phyloP scores from a whole-genome alignment of 1,284 basidiomycete species.

The Cerrena zonata region DNA sequence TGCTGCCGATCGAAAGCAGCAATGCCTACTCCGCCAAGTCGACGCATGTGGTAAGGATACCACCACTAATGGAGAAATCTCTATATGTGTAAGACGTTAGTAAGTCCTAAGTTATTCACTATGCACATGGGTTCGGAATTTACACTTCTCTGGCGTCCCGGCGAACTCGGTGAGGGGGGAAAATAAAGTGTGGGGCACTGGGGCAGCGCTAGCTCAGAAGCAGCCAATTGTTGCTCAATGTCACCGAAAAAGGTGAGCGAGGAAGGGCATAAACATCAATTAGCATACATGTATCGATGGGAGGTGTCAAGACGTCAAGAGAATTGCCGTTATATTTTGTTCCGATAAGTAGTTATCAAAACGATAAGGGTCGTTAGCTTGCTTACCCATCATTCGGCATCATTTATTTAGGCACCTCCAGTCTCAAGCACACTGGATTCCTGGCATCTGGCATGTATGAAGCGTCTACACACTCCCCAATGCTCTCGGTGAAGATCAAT shows the following conservation, averaged over 20 bases:
- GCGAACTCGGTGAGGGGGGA: neutral
- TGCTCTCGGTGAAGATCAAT: neutral
- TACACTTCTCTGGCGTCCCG: slow-evolving; percentile 1
- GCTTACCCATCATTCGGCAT: neutral
- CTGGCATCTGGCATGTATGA: neutral
- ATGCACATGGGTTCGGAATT: neutral
- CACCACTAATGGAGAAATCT: neutral
- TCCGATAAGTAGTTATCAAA: neutral
- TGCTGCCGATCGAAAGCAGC: slow-evolving; percentile 73
- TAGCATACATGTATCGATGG: neutral
- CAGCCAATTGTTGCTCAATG: neutral
- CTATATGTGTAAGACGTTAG: neutral
- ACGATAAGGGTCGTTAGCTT: neutral
- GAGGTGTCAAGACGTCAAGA: neutral
- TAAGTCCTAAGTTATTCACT: neutral
- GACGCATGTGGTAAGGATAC: slow-evolving; percentile 44
- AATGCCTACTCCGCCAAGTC: slow-evolving; percentile 67
- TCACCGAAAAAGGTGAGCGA: neutral
- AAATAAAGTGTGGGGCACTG: no score
- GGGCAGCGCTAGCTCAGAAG: neutral
- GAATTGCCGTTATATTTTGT: neutral
- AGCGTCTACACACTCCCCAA: neutral
- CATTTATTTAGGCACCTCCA: no score
- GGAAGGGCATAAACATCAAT: neutral
- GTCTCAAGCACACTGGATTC: no score